Evolutionary conservation across 495 filamentous ascomycete genomes (phyloP).

Genomic region (Podospora didyma): DNA sequence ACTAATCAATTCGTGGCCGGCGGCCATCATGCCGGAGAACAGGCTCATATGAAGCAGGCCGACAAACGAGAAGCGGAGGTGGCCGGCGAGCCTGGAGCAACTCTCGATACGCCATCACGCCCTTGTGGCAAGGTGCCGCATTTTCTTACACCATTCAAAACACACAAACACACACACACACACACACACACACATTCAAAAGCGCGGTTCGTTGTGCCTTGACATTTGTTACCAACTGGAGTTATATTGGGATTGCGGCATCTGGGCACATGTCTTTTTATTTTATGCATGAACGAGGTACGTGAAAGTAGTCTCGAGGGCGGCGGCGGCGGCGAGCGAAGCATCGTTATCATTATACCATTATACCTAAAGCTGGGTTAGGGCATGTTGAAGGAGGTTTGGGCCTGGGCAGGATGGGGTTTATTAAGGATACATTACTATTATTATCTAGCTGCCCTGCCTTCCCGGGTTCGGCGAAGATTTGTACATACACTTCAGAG

Average conservation of each 20-base stretch:
- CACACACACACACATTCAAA: not conserved
- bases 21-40: conserved; percentile 32
- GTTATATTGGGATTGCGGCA: not conserved
- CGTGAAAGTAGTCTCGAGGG: not conserved
- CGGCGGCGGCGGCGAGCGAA: not conserved
- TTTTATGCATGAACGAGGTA: not conserved
- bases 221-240: not conserved
- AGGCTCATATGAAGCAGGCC: conserved; percentile 19
- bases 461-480: too few relatives aligned
- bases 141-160: not conserved
- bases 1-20: conserved; percentile 34
- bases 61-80: not conserved
- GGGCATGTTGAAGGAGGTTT: too few relatives aligned
- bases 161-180: not conserved
- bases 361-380: too few relatives aligned
- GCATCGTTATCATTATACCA: not conserved
- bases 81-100: not conserved
- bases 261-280: not conserved
- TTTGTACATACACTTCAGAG: too few relatives aligned
- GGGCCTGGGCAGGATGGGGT: too few relatives aligned
- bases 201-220: not conserved
- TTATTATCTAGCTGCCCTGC: too few relatives aligned
- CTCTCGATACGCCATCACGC: too few relatives aligned
- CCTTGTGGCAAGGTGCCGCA: not conserved
- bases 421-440: too few relatives aligned